These are phyloP conservation scores for Theileria luwenshuni DNA, from an alignment of 169 alveolate genomes.

Conservation along the genomic window DNA sequence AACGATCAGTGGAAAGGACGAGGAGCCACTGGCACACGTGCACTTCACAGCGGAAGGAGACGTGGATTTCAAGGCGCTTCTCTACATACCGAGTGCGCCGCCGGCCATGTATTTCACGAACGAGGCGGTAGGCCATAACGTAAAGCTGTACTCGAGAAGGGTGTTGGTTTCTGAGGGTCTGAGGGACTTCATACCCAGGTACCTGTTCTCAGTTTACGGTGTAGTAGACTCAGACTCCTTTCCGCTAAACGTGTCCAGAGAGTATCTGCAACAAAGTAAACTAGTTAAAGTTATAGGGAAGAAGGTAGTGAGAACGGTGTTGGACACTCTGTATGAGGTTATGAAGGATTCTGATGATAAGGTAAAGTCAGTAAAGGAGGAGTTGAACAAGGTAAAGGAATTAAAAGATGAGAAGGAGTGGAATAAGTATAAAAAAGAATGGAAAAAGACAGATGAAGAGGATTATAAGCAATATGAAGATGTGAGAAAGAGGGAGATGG, in stretches of 20 bases:
- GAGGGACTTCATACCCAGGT: conserved; percentile 92
- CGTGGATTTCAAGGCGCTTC: conserved; percentile 95
- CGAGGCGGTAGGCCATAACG: conserved; percentile 81
- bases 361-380: conserved; percentile 77
- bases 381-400: conserved; percentile 80
- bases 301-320: conserved; percentile 95
- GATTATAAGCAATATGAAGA: conserved; percentile 90
- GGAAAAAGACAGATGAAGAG: conserved; percentile 72
- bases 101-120: conserved; percentile 91
- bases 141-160: conserved; percentile 89
- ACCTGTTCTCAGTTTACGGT: conserved; percentile 92
- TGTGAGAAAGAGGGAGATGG: conserved; percentile 92
- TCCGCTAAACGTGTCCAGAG: conserved; percentile 94
- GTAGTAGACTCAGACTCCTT: conserved; percentile 95
- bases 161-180: conserved; percentile 93
- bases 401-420: conserved; percentile 81
- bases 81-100: conserved; percentile 93
- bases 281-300: conserved; percentile 91
- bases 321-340: conserved; percentile 91
- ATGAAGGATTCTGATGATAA: conserved; percentile 86
- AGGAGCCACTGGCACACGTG: conserved; percentile 94
- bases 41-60: conserved; percentile 99
- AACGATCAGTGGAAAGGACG: conserved; percentile 92
- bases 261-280: conserved; percentile 91
- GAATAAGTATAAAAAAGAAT: conserved; percentile 76